Conservation (phyloP, 345 rosid species). For the Syzygium jambos region DNA sequence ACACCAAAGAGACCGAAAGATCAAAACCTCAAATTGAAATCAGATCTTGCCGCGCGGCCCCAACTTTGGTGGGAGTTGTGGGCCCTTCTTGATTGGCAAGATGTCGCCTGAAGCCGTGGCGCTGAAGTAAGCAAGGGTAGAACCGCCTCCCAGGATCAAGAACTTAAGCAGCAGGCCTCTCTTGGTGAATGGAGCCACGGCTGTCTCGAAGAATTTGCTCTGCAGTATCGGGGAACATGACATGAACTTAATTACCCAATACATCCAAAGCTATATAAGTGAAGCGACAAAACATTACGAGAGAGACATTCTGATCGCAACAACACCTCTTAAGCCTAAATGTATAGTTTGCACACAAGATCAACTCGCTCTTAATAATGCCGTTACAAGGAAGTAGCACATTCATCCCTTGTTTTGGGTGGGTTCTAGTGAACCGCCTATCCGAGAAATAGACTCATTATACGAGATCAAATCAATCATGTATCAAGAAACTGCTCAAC, state of each 20-base stretch:
- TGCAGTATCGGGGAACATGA: constrained; percentile 14
- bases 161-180: constrained; percentile 94
- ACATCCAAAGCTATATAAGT: neutral
- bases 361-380: neutral
- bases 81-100: constrained; percentile 88
- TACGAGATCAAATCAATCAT: neutral
- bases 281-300: neutral
- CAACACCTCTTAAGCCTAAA: neutral
- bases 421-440: neutral
- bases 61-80: constrained; percentile 86
- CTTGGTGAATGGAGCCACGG: constrained; percentile 92
- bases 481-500: neutral
- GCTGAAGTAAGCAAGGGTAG: constrained; percentile 60
- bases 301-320: neutral
- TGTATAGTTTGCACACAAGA: neutral
- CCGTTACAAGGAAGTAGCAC: neutral
- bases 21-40: neutral
- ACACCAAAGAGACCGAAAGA: neutral
- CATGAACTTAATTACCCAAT: neutral
- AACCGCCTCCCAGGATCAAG: constrained; percentile 81
- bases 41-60: constrained; percentile 96
- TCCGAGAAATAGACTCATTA: neutral
- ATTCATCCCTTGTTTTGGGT: neutral
- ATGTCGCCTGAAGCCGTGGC: constrained; percentile 60
- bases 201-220: constrained; percentile 99